Conservation (phyloP, 1,284 basidiomycete species). For the Cutaneotrichosporon dermatis region DNA sequence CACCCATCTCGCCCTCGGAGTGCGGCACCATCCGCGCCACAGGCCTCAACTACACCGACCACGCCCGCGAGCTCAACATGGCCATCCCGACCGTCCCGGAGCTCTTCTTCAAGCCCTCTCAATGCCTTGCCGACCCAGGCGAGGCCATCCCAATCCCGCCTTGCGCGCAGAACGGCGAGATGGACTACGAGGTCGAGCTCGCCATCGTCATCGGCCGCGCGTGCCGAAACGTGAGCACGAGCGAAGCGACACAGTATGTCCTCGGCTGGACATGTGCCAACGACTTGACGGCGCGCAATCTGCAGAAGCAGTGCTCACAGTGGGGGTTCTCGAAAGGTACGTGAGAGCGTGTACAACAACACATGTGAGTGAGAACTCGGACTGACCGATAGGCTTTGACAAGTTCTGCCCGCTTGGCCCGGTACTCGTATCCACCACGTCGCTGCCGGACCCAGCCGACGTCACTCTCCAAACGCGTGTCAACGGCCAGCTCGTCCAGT, state of each 20-base stretch:
- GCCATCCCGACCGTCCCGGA: slow-evolving; percentile 58
- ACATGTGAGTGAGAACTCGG: too few relatives aligned
- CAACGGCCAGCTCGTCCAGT: slow-evolving; percentile 66
- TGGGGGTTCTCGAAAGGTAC: slow-evolving; percentile 79
- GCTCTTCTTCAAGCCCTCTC: slow-evolving; percentile 74
- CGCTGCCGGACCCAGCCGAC: slow-evolving; percentile 65
- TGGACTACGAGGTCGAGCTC: slow-evolving; percentile 85
- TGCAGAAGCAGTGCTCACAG: slow-evolving; percentile 61
- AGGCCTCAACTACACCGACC: slow-evolving; percentile 35
- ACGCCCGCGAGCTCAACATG: slow-evolving; percentile 24
- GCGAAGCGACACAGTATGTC: background rate
- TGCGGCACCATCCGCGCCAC: slow-evolving; percentile 33
- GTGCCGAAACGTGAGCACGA: slow-evolving; percentile 40
- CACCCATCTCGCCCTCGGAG: slow-evolving; percentile 32
- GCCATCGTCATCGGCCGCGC: slow-evolving; percentile 76
- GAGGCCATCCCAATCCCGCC: slow-evolving; percentile 64
- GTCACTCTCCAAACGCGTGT: slow-evolving; percentile 63
- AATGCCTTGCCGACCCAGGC: slow-evolving; percentile 65
- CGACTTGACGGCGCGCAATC: slow-evolving; percentile 76
- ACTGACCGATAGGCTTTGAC: slow-evolving; percentile 28
- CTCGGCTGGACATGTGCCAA: slow-evolving; percentile 62
- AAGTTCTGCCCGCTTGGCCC: slow-evolving; percentile 62
- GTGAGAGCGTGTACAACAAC: slow-evolving; percentile 13
- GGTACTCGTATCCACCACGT: slow-evolving; percentile 62
- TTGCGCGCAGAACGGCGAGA: slow-evolving; percentile 63